Base-by-base conservation (phyloP, 805 yeast genomes). In the Myxozyma neotropica region DNA sequence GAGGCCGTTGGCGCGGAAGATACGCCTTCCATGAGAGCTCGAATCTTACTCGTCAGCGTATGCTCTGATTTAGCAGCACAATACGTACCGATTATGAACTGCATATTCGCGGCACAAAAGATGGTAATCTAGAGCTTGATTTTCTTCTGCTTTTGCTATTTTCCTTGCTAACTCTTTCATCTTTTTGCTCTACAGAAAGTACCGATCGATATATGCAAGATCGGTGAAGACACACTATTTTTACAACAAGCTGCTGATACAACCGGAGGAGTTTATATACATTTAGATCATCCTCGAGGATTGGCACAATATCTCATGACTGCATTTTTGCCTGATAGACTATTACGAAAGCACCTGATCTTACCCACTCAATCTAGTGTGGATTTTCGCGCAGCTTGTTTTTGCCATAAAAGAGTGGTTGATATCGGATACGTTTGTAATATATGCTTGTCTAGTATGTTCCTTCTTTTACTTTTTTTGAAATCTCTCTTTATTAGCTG, bases 181-280 rank as follows among this genome's bases (percentile, higher is more conserved):
- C n/a, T n/a, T n/a, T n/a, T n/a, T n/a, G n/a, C 13, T 29, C 38
- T 36, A 29, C 26, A 71, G 67, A 86, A 85, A 67, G 83, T 92
- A 17, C 88, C 97, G 1, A 84, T 94, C 23, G 98, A 94, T 72
- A 92, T 92, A 12, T 93, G 96, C 61, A 91, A 92, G 69, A 76
- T 94, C 29, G 67, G 67, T 6, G 71, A 72, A 1, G 83, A 83
- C 63, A 85, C 95, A 0, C 88, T 95, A 1, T 93, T 91, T 71
- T 75, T 94, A 61, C 98, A 94, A 71, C 99, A 94, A 71, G 97
- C 98, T 0, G 83, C 96, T 0, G 99, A 94, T 74, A 90, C 96
- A 7, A 93, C 99, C 0, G 83, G 86, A 66, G 99, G 99, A 2
- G 85, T 91, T 1, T 94, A 93, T 70, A 77, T 93, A 58, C 78